Percentiles rank a stretch among this genome's conserved stretches.
These are phyloP conservation scores for Dichotomocladium elegans DNA, from an alignment of 371 early-diverging fungal genomes.

Conservation along the genomic window DNA sequence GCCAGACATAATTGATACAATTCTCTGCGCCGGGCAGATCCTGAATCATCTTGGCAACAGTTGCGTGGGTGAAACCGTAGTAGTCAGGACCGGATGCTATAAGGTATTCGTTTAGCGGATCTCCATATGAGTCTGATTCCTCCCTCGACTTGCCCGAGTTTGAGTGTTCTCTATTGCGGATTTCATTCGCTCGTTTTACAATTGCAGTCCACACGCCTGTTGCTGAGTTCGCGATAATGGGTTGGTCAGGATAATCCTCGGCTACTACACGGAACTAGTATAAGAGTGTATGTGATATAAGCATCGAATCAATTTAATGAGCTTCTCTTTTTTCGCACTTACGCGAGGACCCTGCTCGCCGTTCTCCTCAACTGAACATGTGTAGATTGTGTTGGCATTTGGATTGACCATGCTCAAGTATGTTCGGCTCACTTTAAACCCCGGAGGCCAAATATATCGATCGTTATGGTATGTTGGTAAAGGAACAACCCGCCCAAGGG, in stretches of 20 bases:
- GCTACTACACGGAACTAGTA: conserved; percentile 73
- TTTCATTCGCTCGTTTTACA: conserved; percentile 70
- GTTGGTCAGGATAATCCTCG: conserved; percentile 60
- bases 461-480: conserved; percentile 80
- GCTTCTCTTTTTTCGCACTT: neutral
- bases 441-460: conserved; percentile 89
- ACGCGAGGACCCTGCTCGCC: conserved; percentile 66
- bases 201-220: conserved; percentile 89
- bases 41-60: conserved; percentile 86
- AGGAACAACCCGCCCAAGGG: conserved; percentile 72
- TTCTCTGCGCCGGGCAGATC: conserved; percentile 72
- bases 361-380: conserved; percentile 74
- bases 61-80: conserved; percentile 86
- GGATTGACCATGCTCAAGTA: conserved; percentile 75
- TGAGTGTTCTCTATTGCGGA: conserved; percentile 75
- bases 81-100: conserved; percentile 86
- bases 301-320: neutral
- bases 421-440: conserved; percentile 65
- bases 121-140: neutral
- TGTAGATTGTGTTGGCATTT: conserved; percentile 55
- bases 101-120: neutral
- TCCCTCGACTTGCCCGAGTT: conserved; percentile 45
- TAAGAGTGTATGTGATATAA: neutral
- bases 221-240: conserved; percentile 71
- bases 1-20: conserved; percentile 72